Evolutionary conservation across 768 basidiomycete species (phyloP).

Genomic region (Boletales sp.): DNA sequence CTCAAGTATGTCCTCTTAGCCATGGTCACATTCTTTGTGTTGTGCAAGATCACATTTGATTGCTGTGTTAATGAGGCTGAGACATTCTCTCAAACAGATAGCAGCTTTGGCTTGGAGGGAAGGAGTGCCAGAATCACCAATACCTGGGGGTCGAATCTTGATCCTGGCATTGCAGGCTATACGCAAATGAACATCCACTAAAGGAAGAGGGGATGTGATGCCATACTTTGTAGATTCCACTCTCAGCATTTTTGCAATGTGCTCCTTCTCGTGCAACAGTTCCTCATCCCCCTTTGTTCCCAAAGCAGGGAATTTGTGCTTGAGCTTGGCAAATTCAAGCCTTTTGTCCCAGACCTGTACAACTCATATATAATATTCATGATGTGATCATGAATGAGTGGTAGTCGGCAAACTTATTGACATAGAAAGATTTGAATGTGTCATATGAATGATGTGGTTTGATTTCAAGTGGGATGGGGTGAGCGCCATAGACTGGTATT

Average conservation of each 20-base stretch:
- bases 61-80: constrained; percentile 48
- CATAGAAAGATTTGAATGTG: constrained; percentile 19
- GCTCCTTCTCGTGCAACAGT: constrained; percentile 67
- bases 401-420: constrained; percentile 27
- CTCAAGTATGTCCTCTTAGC: no score
- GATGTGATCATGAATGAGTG: constrained; percentile 25
- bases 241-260: constrained; percentile 57
- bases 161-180: constrained; percentile 47
- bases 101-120: constrained; percentile 42
- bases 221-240: constrained; percentile 19
- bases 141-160: constrained; percentile 51
- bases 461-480: constrained; percentile 2
- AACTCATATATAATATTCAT: no score
- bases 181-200: constrained; percentile 4
- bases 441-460: constrained; percentile 18
- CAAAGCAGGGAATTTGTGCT: no score
- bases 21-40: constrained; percentile 70
- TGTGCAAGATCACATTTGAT: constrained; percentile 57
- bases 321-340: no score
- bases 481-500: constrained; percentile 16
- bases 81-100: constrained; percentile 65
- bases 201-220: no score
- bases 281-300: constrained; percentile 69
- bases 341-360: constrained; percentile 73
- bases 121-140: constrained; percentile 37